Percentiles rank a stretch among this genome's conserved stretches.
These are phyloP conservation scores for Ustulina deusta DNA, from an alignment of 2,329 filamentous ascomycete species.

Conservation along the genomic window DNA sequence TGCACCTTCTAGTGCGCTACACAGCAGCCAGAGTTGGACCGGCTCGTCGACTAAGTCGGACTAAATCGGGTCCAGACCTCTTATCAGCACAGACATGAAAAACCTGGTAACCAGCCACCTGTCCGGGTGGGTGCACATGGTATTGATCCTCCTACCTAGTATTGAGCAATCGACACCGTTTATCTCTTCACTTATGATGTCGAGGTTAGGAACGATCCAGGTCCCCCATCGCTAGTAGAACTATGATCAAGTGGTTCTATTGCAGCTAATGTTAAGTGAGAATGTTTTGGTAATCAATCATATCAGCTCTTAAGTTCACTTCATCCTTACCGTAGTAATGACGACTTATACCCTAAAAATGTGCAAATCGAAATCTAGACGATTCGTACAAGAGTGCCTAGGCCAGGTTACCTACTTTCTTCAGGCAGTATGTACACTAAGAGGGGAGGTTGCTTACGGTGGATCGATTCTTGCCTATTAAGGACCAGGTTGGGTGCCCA, in stretches of 20 bases:
- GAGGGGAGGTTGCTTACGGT: too few relatives aligned
- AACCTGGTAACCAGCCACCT: slow-evolving; percentile 9
- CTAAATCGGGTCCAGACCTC: slow-evolving; percentile 5
- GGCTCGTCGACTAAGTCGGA: too few relatives aligned
- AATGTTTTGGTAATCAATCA: not conserved
- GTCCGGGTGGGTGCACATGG: not conserved
- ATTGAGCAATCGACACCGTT: not conserved
- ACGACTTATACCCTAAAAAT: not conserved
- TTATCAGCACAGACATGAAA: not conserved
- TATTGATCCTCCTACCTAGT: not conserved
- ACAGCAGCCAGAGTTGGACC: slow-evolving; percentile 5
- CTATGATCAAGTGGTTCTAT: not conserved
- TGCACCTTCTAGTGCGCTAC: not conserved
- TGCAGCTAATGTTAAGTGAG: not conserved
- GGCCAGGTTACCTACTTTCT: too few relatives aligned
- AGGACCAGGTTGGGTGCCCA: not conserved
- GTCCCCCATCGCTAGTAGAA: not conserved
- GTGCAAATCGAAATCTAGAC: not conserved
- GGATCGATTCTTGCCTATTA: not conserved
- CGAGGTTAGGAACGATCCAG: not conserved
- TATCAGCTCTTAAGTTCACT: not conserved
- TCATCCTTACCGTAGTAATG: not conserved
- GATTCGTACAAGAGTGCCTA: too few relatives aligned
- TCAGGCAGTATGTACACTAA: too few relatives aligned
- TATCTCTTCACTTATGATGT: slow-evolving; percentile 1